A percentile compares a stretch with the other conserved stretches of the same genome.
These are phyloP conservation scores for Xerocomus potaroensis DNA, from an alignment of 768 basidiomycete species.

Conservation along the genomic window DNA sequence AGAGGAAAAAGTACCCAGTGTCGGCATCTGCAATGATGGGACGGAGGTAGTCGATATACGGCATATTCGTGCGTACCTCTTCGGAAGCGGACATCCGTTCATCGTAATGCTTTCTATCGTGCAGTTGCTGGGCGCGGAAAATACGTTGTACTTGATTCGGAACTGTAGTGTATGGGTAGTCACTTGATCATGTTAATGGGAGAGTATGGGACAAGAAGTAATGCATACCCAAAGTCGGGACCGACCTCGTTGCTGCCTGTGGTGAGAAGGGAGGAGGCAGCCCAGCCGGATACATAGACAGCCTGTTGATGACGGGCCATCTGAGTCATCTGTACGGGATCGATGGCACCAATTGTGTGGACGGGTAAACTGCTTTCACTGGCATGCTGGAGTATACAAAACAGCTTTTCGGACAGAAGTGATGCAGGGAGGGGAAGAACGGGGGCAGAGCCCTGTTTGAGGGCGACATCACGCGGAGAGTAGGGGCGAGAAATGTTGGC, in stretches of 20 bases:
- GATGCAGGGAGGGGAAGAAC: conserved; percentile 72
- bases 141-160: conserved; percentile 93
- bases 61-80: conserved; percentile 64
- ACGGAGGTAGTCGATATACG: conserved; percentile 81
- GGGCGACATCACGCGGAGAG: conserved; percentile 70
- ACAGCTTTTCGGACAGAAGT: conserved; percentile 85
- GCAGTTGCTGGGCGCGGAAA: conserved; percentile 87
- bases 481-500: conserved; percentile 73
- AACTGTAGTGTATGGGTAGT: conserved; percentile 95
- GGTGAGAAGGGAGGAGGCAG: conserved; percentile 78
- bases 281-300: conserved; percentile 94
- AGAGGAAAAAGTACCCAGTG: conserved; percentile 61
- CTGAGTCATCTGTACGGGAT: conserved; percentile 93
- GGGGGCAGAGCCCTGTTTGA: conserved; percentile 86
- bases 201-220: neutral
- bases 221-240: conserved; percentile 74
- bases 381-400: conserved; percentile 56
- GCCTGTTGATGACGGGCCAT: conserved; percentile 85
- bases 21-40: conserved; percentile 95
- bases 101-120: conserved; percentile 91
- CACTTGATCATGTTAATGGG: conserved; percentile 40
- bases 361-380: conserved; percentile 64
- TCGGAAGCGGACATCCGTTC: conserved; percentile 66
- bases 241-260: conserved; percentile 91
- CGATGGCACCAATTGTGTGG: conserved; percentile 91